Base-by-base conservation (phyloP, 2,329 filamentous ascomycete species). In the Fusarium sp. region DNA sequence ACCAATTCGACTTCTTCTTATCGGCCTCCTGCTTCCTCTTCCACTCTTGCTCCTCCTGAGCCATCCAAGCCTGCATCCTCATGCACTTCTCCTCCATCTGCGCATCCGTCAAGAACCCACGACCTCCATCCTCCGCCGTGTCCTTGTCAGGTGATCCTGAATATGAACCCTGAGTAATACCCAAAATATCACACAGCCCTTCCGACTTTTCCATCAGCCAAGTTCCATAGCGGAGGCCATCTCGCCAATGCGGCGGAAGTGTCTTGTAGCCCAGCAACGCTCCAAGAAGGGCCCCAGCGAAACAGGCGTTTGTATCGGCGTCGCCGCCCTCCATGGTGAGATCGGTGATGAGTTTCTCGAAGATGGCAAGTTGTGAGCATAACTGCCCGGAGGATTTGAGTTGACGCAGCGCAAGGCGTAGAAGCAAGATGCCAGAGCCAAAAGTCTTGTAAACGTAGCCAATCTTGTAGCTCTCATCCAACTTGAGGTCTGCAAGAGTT, bases 391-490 rank as follows among this genome's bases (percentile, higher is more conserved):
- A 53, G 5, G 63, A 55, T 6, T 58, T 61, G 12, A 72, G 53
- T 46, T 72, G 71, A 6, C 77, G 72, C 62, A 84, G 80, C 1
- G 77, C 80, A 15, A 78, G 65, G 3, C 82, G 75, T 8, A 84
- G 70, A 10, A 77, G 69, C 15, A 81, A 62, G 10, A 84, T 72
- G 0, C 80, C 81, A 0, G 80, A 76, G 0, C 82, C 82, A 11
- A 85, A 77, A 5, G 79, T 79, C 70, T 85, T 84, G 70, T 83
- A 84, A 25, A 83, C 81, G 56, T 84, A 84, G 4, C 83, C 83
- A 41, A 85, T 83, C 65, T 78, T 77, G 25, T 68, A 65, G 6
- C 64, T 59, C 15, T 81, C 78, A 55, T 85, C 82, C 15, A 84
- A 70, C 42, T 79, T 66, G 35, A 84, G 71, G 3, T 76, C 76